Base-by-base conservation (phyloP, 768 basidiomycete genomes). In the Tulasnella sp. region DNA sequence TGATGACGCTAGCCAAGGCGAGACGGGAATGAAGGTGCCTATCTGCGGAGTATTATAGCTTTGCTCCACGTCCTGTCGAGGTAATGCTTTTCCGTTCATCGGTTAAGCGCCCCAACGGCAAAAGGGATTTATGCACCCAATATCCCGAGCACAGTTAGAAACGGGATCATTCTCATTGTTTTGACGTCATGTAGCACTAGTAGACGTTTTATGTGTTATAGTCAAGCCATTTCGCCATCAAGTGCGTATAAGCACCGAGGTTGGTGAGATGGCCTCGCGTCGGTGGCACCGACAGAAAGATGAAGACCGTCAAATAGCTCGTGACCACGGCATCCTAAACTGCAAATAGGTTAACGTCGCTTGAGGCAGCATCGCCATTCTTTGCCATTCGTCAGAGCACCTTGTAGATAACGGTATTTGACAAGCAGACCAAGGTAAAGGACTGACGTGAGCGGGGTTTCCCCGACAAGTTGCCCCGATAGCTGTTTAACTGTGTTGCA, bases 401-500 rank as follows among this genome's bases (percentile, higher is more conserved):
- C 28, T 69, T 16, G 34, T 37, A 31, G 64, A 69, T 69, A 69
- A 69, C 31, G 31, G 34, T 69, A 69, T 69, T 69, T 69, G 64
- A 69, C 64, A 69, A 69, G 64, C 64, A 69, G 64, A 69, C 64
- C 64, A 34, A 69, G 64, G 64, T 37, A 37, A 37, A 69, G 64
- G 64, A 69, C 64, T 54, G 54, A 54, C 54, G 46, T 46, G 46
- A 54, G 54, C 54, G 54, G 18, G 48, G 54, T 54, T 54, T 54
- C 12, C 54, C 54, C 54, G 54, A 54, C 54, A 54, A 54, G 14
- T 50, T 5, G 8, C 54, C 54, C 54, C 54, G 11, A 54, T 22
- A 22, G n/a, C 54, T 54, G 54, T n/a, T 46, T 54, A 54, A 22
- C 54, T 54, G 54, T 54, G 54, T 54, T 54, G 54, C 54, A 11